These are phyloP conservation scores for Pythium oligandrum DNA, from an alignment of 352 stramenopile genomes.

Conservation along the genomic window DNA sequence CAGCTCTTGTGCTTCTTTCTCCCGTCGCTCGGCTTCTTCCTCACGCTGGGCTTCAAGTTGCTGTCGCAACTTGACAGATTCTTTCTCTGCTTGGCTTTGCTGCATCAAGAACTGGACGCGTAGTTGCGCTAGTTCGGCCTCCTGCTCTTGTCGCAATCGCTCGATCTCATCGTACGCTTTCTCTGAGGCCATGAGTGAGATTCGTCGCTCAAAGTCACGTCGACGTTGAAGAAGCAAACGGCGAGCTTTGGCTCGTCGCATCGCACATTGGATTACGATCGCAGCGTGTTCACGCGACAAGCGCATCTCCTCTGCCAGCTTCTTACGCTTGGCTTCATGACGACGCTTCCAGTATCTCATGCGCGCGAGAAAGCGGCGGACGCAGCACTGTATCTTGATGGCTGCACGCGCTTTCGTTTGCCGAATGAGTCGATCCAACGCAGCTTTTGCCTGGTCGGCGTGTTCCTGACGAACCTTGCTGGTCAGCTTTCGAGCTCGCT, in stretches of 20 bases:
- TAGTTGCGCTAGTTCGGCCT: conserved; percentile 57
- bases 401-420: conserved; percentile 57
- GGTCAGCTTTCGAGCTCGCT: conserved; percentile 36
- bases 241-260: conserved; percentile 39
- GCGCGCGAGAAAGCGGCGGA: conserved; percentile 46
- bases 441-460: conserved; percentile 35
- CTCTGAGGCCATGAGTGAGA: conserved; percentile 78
- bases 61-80: conserved; percentile 34
- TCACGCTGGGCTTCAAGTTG: conserved; percentile 42
- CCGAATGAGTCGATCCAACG: conserved; percentile 50
- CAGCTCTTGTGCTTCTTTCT: conserved; percentile 53
- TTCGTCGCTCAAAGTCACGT: conserved; percentile 66
- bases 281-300: conserved; percentile 41
- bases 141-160: conserved; percentile 60
- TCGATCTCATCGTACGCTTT: conserved; percentile 82
- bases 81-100: conserved; percentile 37
- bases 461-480: conserved; percentile 32
- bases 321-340: conserved; percentile 25
- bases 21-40: conserved; percentile 35
- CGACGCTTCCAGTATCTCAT: conserved; percentile 26
- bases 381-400: conserved; percentile 66
- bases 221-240: conserved; percentile 37
- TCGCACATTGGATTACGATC: conserved; percentile 62
- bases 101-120: conserved; percentile 65
- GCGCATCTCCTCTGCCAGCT: conserved; percentile 19